Conservation (phyloP, 1,284 basidiomycete species). For the Leccinum ponderosum region DNA sequence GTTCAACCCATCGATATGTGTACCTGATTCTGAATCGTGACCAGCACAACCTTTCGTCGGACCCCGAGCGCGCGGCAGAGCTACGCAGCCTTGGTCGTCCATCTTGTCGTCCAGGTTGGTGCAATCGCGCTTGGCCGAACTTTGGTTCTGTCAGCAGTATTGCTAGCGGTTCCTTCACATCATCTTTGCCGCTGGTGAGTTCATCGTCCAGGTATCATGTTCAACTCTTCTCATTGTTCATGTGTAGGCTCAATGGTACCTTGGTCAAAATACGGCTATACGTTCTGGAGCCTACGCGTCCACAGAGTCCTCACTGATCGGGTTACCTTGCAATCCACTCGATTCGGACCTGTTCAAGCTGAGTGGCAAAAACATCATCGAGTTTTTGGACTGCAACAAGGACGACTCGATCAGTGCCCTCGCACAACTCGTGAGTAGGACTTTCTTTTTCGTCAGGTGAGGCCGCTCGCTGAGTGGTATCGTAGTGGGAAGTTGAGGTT, state of each 20-base stretch:
- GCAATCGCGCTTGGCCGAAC: constrained; percentile 15
- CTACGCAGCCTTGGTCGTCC: constrained; percentile 20
- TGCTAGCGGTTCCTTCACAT: constrained; percentile 12
- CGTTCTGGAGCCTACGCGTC: background rate
- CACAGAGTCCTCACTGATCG: background rate
- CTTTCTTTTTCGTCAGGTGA: too few relatives aligned
- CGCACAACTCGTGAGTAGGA: background rate
- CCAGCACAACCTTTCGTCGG: constrained; percentile 11
- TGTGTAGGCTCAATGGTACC: background rate
- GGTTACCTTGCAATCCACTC: background rate
- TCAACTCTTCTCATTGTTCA: background rate
- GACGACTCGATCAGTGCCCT: background rate
- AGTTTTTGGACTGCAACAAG: background rate
- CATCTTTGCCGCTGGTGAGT: background rate
- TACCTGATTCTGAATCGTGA: background rate
- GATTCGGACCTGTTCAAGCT: background rate
- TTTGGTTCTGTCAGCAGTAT: constrained; percentile 6
- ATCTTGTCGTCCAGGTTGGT: constrained; percentile 17
- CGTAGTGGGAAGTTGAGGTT: constrained; percentile 21
- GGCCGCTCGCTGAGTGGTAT: background rate
- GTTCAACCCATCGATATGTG: background rate
- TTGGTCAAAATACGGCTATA: background rate
- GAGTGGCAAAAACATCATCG: background rate
- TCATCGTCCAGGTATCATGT: background rate
- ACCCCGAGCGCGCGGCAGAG: constrained; percentile 5